Percentiles rank a stretch among this genome's conserved stretches.
Evolutionary conservation across 2,329 filamentous ascomycete species (phyloP).

Genomic region (Penicillium sp.): DNA sequence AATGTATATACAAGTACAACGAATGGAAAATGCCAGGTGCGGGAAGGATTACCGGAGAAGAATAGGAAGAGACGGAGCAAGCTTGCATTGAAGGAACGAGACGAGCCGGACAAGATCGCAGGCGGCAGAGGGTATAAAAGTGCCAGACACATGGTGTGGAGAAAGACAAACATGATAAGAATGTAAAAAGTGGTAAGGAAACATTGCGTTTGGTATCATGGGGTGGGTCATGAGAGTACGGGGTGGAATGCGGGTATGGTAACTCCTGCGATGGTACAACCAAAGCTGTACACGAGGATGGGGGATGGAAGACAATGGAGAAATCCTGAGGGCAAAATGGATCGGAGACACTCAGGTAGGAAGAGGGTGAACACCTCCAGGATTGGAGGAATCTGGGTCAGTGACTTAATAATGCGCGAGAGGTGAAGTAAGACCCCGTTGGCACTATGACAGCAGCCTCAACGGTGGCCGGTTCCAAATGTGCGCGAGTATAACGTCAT

Average conservation of each 20-base stretch:
- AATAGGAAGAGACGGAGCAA: not conserved
- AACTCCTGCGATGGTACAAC: not conserved
- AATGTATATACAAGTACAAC: not conserved
- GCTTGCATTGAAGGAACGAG: not conserved
- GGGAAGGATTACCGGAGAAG: not conserved
- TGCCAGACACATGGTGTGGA: constrained; percentile 7
- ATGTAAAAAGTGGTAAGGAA: constrained; percentile 12
- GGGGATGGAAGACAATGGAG: not conserved
- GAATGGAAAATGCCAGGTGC: not conserved
- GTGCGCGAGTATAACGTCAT: constrained; percentile 10
- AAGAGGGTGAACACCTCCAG: not conserved
- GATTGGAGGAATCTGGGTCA: not conserved
- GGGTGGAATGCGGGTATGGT: not conserved
- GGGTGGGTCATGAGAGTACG: constrained; percentile 19
- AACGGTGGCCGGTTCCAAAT: not conserved
- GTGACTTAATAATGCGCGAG: constrained; percentile 9
- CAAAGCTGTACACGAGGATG: not conserved
- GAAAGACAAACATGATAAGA: constrained; percentile 4
- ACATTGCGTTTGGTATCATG: constrained; percentile 21
- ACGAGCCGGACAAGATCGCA: constrained; percentile 9
- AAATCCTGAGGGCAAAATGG: not conserved
- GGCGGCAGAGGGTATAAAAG: constrained; percentile 26
- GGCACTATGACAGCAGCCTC: not conserved
- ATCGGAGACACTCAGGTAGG: not conserved
- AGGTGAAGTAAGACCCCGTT: not conserved